Evolutionary conservation across 805 yeast species (phyloP).

Genomic region (Candida suzukii): DNA sequence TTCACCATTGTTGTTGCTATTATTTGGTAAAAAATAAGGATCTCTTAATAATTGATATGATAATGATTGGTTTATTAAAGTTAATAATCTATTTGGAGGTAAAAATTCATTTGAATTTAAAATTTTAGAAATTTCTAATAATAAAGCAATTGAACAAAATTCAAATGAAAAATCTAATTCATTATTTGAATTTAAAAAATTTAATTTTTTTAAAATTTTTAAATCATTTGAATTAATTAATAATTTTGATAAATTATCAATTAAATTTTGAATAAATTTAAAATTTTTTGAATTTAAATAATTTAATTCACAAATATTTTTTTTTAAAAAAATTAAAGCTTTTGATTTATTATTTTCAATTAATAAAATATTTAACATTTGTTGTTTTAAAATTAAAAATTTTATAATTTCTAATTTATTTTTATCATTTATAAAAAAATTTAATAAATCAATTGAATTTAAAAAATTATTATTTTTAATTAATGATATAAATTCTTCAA

Average conservation of each 20-base stretch:
- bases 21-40: slow-evolving; percentile 16
- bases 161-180: slow-evolving; percentile 14
- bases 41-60: slow-evolving; percentile 31
- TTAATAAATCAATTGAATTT: not conserved
- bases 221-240: slow-evolving; percentile 23
- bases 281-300: no score
- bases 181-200: slow-evolving; percentile 25
- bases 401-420: slow-evolving; percentile 11
- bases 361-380: slow-evolving; percentile 33
- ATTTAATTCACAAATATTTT: slow-evolving; percentile 2
- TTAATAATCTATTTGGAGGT: slow-evolving; percentile 46
- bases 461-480: slow-evolving; percentile 1
- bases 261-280: slow-evolving; percentile 20
- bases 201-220: slow-evolving; percentile 8
- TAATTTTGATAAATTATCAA: slow-evolving; percentile 13
- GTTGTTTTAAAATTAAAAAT: slow-evolving; percentile 32
- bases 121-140: slow-evolving; percentile 34
- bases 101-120: slow-evolving; percentile 37
- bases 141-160: slow-evolving; percentile 32
- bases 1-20: slow-evolving; percentile 28
- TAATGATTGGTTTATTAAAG: slow-evolving; percentile 45
- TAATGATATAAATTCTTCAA: slow-evolving; percentile 3
- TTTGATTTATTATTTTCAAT: slow-evolving; percentile 20
- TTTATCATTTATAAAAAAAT: not conserved
- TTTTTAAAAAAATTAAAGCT: slow-evolving; percentile 32